Conservation (phyloP, 148 eudicot genomes). For the Chenopodium album region DNA sequence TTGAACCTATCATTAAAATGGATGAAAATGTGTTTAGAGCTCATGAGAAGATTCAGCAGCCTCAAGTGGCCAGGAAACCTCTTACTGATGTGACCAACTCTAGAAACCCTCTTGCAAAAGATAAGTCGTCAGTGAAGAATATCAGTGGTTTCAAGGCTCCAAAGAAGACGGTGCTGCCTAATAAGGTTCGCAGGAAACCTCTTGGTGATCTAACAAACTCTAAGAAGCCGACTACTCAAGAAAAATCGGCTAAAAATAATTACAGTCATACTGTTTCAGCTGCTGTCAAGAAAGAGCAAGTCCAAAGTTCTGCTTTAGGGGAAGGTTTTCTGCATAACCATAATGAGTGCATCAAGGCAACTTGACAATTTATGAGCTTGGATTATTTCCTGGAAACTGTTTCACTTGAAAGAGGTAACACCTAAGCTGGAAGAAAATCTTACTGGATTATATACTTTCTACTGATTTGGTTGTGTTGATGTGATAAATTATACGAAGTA, state of each 20-base stretch:
- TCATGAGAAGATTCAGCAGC: slow-evolving; percentile 17
- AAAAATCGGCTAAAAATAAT: slow-evolving; percentile 21
- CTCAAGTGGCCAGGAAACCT: slow-evolving; percentile 19
- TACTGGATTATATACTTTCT: neutral
- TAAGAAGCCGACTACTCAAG: slow-evolving; percentile 15
- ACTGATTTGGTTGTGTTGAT: neutral
- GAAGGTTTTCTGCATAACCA: slow-evolving; percentile 27
- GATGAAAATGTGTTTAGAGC: slow-evolving; percentile 18
- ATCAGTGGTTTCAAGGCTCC: slow-evolving; percentile 17
- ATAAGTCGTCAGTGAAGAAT: neutral
- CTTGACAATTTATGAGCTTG: slow-evolving; percentile 15
- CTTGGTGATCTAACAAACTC: slow-evolving; percentile 30
- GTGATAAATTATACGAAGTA: neutral
- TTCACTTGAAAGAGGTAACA: slow-evolving; percentile 19
- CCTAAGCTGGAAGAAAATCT: no score
- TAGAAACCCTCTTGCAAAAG: slow-evolving; percentile 14
- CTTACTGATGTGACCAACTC: slow-evolving; percentile 30
- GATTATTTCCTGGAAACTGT: slow-evolving; percentile 31
- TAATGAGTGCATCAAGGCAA: slow-evolving; percentile 20
- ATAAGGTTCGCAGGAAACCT: slow-evolving; percentile 20
- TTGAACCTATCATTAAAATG: slow-evolving; percentile 22
- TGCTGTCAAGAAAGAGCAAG: slow-evolving; percentile 9
- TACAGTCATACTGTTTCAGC: slow-evolving; percentile 15
- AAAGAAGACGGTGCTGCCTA: slow-evolving; percentile 18
- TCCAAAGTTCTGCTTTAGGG: slow-evolving; percentile 2